These are phyloP conservation scores for Plasmodium malariae DNA, from an alignment of 169 alveolate species.

Conservation along the genomic window DNA sequence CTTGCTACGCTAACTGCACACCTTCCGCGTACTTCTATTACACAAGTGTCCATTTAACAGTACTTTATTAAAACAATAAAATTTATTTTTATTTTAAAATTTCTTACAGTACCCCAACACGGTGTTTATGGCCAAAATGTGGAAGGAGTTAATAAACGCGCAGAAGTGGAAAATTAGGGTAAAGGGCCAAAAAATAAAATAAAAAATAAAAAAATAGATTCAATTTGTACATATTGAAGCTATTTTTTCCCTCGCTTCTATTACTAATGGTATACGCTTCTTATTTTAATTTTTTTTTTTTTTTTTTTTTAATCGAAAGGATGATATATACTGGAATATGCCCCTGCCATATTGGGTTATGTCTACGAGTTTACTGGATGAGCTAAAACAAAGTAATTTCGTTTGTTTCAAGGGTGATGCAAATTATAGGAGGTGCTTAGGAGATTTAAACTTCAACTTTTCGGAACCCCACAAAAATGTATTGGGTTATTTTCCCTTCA, in stretches of 20 bases:
- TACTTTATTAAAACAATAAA: neutral
- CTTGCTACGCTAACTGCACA: too few species aligned
- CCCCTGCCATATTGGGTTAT: constrained; percentile 70
- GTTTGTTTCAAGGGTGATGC: constrained; percentile 73
- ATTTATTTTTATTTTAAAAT: neutral
- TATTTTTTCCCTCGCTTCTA: neutral
- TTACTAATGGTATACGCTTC: neutral
- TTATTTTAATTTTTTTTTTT: neutral
- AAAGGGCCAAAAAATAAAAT: neutral
- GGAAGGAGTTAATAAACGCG: constrained; percentile 39
- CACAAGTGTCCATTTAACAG: too few species aligned
- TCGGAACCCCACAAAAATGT: constrained; percentile 41
- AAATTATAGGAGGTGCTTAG: constrained; percentile 61
- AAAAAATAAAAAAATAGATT: neutral
- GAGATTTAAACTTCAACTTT: constrained; percentile 51
- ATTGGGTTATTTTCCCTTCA: constrained; percentile 40
- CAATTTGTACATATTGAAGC: neutral
- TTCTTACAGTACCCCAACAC: constrained; percentile 58
- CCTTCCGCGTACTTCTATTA: too few species aligned
- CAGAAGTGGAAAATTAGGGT: constrained; percentile 52
- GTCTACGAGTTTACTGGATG: constrained; percentile 35
- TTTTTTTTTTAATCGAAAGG: constrained; percentile 5
- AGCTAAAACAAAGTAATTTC: constrained; percentile 33
- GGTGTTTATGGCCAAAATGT: constrained; percentile 55
- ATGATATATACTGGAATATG: constrained; percentile 49